Base-by-base conservation (phyloP, 345 rosid genomes). In the Linum trigynum region DNA sequence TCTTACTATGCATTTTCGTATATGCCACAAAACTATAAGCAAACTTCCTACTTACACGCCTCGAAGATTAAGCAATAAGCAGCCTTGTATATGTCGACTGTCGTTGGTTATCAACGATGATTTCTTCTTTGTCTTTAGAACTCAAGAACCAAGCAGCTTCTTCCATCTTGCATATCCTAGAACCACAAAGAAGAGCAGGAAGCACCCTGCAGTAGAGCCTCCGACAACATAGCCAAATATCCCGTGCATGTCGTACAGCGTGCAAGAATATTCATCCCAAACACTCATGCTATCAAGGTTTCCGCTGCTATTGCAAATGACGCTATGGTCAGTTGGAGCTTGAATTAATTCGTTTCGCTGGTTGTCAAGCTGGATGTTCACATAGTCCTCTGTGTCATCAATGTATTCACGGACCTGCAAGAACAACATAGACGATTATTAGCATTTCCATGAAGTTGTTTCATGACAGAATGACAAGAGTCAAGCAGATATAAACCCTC, bases 101-200 rank as follows among this genome's bases (percentile, higher is more conserved):
- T n/a, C n/a, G n/a, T n/a, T n/a, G n/a, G n/a, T n/a, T n/a, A n/a
- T n/a, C n/a, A 3, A 41, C 3, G 57, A 57, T 37, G 35, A 57
- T 7, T 23, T 37, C 36, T 3, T n/a, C n/a, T n/a, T n/a, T n/a
- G n/a, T n/a, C n/a, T n/a, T n/a, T n/a, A n/a, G n/a, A n/a, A 35
- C 39, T 23, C 38, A 90, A 11, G 91, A 74, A 62, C 94, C 97
- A 32, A 87, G 88, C 63, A 92, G 80, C 80, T 88, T 92, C 87
- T 90, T 89, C 98, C 96, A 84, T 74, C 96, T 82, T 32, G 94
- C 98, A 79, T 90, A 89, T 45, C 96, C 98, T 12, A 92, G 79
- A 51, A 86, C 67, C 55, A 89, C 83, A 71, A 89, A 42, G 80
- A 87, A 92, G 63, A 92, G 64, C 72, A 86, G 61, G 50, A 92